Percentiles rank a stretch among this genome's conserved stretches.
Evolutionary conservation across 495 filamentous ascomycete species (phyloP).

Genomic region (Thermochaetoides thermophila): DNA sequence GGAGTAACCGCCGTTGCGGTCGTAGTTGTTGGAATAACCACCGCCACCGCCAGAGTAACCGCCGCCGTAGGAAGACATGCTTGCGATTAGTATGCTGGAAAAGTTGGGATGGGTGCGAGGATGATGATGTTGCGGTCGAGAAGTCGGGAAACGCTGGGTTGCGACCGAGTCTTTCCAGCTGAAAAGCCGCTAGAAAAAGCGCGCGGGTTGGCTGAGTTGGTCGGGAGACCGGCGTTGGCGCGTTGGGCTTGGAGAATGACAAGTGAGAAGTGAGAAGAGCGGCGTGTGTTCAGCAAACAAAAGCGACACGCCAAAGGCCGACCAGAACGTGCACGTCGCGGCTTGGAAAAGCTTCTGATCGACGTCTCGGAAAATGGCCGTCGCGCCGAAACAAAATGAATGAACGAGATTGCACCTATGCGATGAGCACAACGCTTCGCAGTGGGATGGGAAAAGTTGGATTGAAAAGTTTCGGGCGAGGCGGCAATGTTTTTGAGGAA

Average conservation of each 20-base stretch:
- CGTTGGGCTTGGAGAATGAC: not conserved
- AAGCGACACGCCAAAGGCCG: constrained; percentile 4
- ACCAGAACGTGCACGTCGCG: constrained; percentile 2
- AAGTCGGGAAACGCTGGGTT: no score
- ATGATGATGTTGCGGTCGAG: constrained; percentile 1
- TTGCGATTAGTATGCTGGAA: constrained; percentile 36
- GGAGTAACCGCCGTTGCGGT: constrained; percentile 15
- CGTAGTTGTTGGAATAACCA: constrained; percentile 22
- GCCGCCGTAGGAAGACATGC: constrained; percentile 37
- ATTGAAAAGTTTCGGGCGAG: constrained; percentile 4
- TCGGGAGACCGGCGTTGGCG: not conserved
- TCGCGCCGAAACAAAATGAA: no score
- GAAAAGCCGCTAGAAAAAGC: not conserved
- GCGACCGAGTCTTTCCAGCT: no score
- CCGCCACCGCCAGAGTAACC: constrained; percentile 42
- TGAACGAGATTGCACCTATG: constrained; percentile 6
- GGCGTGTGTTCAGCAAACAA: not conserved
- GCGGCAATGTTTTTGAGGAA: constrained; percentile 7
- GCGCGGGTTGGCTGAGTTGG: not conserved
- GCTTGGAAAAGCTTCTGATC: not conserved
- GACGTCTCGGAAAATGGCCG: no score
- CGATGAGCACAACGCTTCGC: constrained; percentile 1
- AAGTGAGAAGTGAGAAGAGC: no score
- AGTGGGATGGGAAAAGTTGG: not conserved
- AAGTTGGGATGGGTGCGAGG: not conserved